These are phyloP conservation scores for Albophoma yamanashiensis DNA, from an alignment of 2,329 filamentous ascomycete genomes.

Conservation along the genomic window DNA sequence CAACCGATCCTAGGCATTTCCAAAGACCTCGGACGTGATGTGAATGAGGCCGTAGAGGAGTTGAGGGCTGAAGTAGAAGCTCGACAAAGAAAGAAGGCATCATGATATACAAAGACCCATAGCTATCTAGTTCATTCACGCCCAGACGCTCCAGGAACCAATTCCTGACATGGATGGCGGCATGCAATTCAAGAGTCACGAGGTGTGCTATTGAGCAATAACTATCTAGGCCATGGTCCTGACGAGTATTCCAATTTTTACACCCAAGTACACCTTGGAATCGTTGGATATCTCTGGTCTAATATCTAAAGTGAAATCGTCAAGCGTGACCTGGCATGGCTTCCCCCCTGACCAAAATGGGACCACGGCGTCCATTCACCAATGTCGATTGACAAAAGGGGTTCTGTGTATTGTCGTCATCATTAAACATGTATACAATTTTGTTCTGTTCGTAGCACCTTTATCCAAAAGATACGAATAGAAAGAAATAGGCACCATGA, in stretches of 20 bases:
- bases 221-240: not conserved
- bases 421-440: not conserved
- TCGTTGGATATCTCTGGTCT: not conserved
- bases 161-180: not conserved
- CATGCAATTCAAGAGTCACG: not conserved
- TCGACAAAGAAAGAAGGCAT: slow-evolving; percentile 18
- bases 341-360: too few relatives aligned
- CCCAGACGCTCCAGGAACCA: not conserved
- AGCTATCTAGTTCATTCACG: not conserved
- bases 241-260: not conserved
- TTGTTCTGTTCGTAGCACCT: not conserved
- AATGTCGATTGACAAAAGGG: not conserved
- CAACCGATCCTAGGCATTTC: slow-evolving; percentile 69
- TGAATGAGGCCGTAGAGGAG: slow-evolving; percentile 70
- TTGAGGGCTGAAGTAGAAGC: slow-evolving; percentile 61
- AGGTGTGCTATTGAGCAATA: not conserved
- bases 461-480: not conserved
- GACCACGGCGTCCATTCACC: not conserved
- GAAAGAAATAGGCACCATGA: not conserved
- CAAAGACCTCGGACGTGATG: slow-evolving; percentile 61
- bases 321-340: not conserved
- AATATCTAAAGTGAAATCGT: not conserved
- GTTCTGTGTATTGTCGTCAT: not conserved
- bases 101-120: not conserved
- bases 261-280: not conserved